phyloP scores from a whole-genome alignment of 208 protist species.

The Acanthamoeba castellanii region DNA sequence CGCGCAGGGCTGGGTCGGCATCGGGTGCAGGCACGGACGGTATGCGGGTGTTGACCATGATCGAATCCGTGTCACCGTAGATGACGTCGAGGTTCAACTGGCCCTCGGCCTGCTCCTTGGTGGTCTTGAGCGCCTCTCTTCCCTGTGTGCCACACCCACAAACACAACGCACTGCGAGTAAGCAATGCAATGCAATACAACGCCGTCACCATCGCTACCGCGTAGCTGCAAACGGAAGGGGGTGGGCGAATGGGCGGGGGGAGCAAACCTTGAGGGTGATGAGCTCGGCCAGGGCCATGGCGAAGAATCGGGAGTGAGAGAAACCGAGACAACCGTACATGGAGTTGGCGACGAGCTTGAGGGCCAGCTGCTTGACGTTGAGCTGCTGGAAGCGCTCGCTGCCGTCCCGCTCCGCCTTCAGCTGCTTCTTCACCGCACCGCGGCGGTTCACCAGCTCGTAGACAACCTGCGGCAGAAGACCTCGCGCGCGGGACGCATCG shows the following conservation, averaged over 20 bases:
- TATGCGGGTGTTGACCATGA: slow-evolving; percentile 99
- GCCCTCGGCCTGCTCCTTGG: slow-evolving; percentile 95
- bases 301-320: slow-evolving; percentile 98
- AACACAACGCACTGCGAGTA: neutral
- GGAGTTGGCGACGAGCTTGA: slow-evolving; percentile 99
- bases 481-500: neutral
- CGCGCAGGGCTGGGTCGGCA: neutral
- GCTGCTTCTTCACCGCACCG: slow-evolving; percentile 93
- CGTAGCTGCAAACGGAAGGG: neutral
- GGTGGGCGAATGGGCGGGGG: neutral
- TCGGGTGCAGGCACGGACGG: slow-evolving; percentile 76
- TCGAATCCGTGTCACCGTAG: slow-evolving; percentile 99
- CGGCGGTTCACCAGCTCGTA: slow-evolving; percentile 92
- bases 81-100: slow-evolving; percentile 92
- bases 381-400: slow-evolving; percentile 90
- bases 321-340: slow-evolving; percentile 99
- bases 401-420: slow-evolving; percentile 94
- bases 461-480: slow-evolving; percentile 96
- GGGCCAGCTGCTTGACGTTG: slow-evolving; percentile 97
- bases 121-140: slow-evolving; percentile 95
- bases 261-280: slow-evolving; percentile 96
- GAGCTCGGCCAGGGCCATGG: slow-evolving; percentile 97
- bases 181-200: neutral
- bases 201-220: neutral
- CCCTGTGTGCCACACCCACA: neutral